phyloP scores from a whole-genome alignment of 2,329 filamentous ascomycete species.

The Aspergillus jensenii region DNA sequence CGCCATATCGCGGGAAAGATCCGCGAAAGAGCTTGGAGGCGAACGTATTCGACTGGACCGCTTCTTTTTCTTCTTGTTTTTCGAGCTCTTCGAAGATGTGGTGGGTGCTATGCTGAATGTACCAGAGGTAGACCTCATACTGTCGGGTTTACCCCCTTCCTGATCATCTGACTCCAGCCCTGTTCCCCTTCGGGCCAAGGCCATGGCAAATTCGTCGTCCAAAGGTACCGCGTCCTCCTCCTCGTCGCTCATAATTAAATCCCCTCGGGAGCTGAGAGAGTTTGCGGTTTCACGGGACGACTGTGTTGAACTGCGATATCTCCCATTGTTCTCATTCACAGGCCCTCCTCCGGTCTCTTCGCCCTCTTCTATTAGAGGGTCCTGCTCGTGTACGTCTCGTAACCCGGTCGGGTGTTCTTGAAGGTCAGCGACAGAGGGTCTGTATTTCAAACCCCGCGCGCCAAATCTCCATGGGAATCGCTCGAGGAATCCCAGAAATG shows the following conservation, averaged over 20 bases:
- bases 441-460: slow-evolving; percentile 75
- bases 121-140: slow-evolving; percentile 43
- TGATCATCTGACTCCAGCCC: slow-evolving; percentile 63
- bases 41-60: slow-evolving; percentile 28
- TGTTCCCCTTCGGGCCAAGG: slow-evolving; percentile 65
- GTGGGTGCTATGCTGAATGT: slow-evolving; percentile 48
- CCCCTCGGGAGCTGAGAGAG: slow-evolving; percentile 82
- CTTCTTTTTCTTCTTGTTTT: slow-evolving; percentile 29
- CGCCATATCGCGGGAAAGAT: slow-evolving; percentile 31
- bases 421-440: slow-evolving; percentile 85
- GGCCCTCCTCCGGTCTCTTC: slow-evolving; percentile 44
- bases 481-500: slow-evolving; percentile 80
- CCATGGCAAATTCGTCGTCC: slow-evolving; percentile 87
- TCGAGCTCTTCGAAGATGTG: slow-evolving; percentile 43
- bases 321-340: slow-evolving; percentile 19
- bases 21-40: slow-evolving; percentile 23
- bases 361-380: slow-evolving; percentile 68
- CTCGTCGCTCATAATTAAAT: slow-evolving; percentile 88
- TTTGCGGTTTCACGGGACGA: slow-evolving; percentile 80
- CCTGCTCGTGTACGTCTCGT: slow-evolving; percentile 56
- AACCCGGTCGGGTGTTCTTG: slow-evolving; percentile 76
- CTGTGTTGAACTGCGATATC: slow-evolving; percentile 72
- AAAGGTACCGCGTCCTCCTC: slow-evolving; percentile 92
- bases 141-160: slow-evolving; percentile 62
- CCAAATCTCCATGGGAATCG: slow-evolving; percentile 83